Conservation (phyloP, 306 rosid species). For the Macrotyloma uniflorum region DNA sequence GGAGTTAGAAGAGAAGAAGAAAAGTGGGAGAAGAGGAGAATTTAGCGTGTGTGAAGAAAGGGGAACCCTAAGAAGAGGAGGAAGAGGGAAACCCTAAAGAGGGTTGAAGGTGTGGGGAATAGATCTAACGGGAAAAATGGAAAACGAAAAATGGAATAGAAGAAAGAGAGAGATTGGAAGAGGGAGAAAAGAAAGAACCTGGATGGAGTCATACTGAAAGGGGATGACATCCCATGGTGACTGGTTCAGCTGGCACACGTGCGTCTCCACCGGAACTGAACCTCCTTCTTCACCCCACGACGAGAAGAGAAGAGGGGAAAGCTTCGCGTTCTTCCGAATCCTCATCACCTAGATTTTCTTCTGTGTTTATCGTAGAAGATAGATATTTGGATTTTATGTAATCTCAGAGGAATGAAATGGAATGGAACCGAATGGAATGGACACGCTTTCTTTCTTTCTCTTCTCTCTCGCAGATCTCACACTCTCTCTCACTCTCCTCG, state of each 20-base stretch:
- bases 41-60: conserved; percentile 38
- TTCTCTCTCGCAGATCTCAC: neutral
- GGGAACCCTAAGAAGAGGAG: conserved; percentile 53
- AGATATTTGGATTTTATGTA: conserved; percentile 9
- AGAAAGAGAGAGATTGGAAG: conserved; percentile 28
- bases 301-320: conserved; percentile 57
- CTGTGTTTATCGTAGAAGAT: no score
- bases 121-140: conserved; percentile 48
- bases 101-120: neutral
- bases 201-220: conserved; percentile 48
- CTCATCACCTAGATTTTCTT: conserved; percentile 54
- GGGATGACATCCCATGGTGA: conserved; percentile 90
- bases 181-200: conserved; percentile 48
- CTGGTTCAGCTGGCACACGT: conserved; percentile 81
- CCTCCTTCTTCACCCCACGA: conserved; percentile 23
- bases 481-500: conserved; percentile 40
- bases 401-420: neutral
- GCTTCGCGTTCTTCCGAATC: conserved; percentile 79
- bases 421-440: neutral
- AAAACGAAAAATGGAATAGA: neutral
- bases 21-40: conserved; percentile 30
- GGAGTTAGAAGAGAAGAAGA: conserved; percentile 20
- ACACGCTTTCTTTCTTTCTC: neutral
- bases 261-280: conserved; percentile 46
- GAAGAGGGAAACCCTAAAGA: conserved; percentile 46